Base-by-base conservation (phyloP, 202 grass and related monocot genomes). In the Panicum virgatum region DNA sequence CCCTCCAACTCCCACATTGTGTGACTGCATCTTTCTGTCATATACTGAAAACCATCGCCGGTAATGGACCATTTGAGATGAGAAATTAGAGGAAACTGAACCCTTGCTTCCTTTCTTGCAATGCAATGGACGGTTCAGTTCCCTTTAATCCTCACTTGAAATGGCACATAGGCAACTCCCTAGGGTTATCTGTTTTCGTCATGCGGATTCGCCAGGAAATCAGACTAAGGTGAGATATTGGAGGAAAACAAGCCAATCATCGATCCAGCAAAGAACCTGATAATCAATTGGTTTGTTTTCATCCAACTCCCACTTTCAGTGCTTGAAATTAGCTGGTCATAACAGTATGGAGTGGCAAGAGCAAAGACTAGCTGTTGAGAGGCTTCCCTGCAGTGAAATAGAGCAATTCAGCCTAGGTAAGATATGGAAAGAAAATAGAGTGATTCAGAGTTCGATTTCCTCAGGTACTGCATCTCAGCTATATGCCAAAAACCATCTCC, bases 71-170 rank as follows among this genome's bases (percentile, higher is more conserved):
- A 51, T 63, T 38, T 29, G 81, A 91, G 37, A 22, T 66, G 64
- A 66, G 64, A 42, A 23, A 68, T 91, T 89, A 86, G 83, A 89
- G 76, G 86, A 89, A 94, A 94, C 72, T 82, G 67, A 88, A 86
- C 76, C 20, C 54, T 51, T 65, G 46, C 58, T 9, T 16, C 18
- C 51, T 34, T 20, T 40, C 12, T 42, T 32, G n/a, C 20, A 40
- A 50, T 22, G 20, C 22, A 44, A 54, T 54, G 52, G 27, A 72
- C 14, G 62, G 52, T 89, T 89, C 83, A 86, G 72, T 37, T 59
- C 38, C 72, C 68, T 23, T 74, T 57, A 88, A 90, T 87, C 77
- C 38, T 43, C 65, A 25, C 6, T 44, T 90, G 79, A 50, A 81
- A 66, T 53, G 61, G 20, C n/a, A 57, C 54, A 57, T 12, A 57